phyloP scores from a whole-genome alignment of 129 eudicot species.

The Flaveria linearis region DNA sequence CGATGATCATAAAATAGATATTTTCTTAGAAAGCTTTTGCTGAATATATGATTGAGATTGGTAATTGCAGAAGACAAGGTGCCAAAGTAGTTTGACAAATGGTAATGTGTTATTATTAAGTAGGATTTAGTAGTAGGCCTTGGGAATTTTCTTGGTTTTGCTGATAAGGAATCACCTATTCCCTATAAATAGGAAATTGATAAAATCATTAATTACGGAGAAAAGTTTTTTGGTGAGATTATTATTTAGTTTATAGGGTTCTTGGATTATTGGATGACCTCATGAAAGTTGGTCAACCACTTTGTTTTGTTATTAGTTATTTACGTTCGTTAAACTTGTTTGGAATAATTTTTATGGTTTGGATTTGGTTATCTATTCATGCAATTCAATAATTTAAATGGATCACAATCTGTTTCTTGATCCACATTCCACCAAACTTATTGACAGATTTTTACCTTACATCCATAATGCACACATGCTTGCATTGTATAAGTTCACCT shows the following conservation, averaged over 20 bases:
- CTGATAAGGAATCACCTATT: background rate
- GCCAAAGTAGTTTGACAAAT: background rate
- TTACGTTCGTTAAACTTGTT: background rate
- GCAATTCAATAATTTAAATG: background rate
- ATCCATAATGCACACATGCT: background rate
- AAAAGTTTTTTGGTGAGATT: background rate
- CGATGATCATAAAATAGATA: background rate
- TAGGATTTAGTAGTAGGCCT: background rate
- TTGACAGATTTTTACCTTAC: background rate
- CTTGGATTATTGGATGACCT: background rate
- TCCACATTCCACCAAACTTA: background rate
- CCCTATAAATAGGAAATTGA: background rate
- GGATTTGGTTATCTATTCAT: slow-evolving; percentile 12
- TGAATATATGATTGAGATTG: background rate
- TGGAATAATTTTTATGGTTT: background rate
- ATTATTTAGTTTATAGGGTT: background rate
- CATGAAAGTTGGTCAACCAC: background rate
- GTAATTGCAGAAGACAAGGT: background rate
- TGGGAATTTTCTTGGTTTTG: background rate
- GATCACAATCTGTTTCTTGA: background rate
- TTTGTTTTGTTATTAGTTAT: background rate
- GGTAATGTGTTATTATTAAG: background rate
- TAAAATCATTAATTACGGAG: background rate
- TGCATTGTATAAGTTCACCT: background rate
- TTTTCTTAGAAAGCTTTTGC: slow-evolving; percentile 1